Percentiles rank a stretch among this genome's conserved stretches.
These are phyloP conservation scores for Talaromyces marneffei DNA, from an alignment of 2,329 filamentous ascomycete species.

Conservation along the genomic window DNA sequence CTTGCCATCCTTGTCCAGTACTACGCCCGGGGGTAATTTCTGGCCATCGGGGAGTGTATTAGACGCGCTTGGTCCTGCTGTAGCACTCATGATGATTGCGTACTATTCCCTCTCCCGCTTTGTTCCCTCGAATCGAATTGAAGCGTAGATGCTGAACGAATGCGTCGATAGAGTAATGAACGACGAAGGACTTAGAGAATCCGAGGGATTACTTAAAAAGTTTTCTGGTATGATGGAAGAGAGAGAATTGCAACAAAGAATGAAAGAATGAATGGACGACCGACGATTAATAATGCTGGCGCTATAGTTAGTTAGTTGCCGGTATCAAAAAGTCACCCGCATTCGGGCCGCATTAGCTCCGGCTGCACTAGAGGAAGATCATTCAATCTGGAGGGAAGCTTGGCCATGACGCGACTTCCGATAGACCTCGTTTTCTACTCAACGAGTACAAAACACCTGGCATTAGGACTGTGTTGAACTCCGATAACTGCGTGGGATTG, in stretches of 20 bases:
- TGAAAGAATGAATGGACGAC: background rate
- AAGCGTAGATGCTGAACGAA: background rate
- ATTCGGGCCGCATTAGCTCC: constrained; percentile 1
- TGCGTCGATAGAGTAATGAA: background rate
- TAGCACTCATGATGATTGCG: background rate
- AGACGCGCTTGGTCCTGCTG: constrained; percentile 1
- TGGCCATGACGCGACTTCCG: constrained; percentile 1
- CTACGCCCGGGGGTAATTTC: constrained; percentile 42
- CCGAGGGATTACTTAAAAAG: too few species aligned
- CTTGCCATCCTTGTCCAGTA: constrained; percentile 47
- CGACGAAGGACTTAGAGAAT: background rate
- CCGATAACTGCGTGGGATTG: background rate
- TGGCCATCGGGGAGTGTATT: constrained; percentile 10
- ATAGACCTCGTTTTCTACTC: background rate
- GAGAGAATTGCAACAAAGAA: too few species aligned
- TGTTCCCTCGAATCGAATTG: background rate
- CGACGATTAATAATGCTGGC: background rate
- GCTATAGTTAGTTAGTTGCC: background rate
- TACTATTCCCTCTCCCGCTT: background rate
- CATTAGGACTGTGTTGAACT: background rate
- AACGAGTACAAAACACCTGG: background rate
- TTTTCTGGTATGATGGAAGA: background rate
- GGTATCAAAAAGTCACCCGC: background rate
- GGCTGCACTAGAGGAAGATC: background rate
- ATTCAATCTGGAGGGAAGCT: background rate